Percentiles rank a stretch among this genome's conserved stretches.
phyloP scores from a whole-genome alignment of 352 stramenopile genomes.

The Globisporangium nunn region DNA sequence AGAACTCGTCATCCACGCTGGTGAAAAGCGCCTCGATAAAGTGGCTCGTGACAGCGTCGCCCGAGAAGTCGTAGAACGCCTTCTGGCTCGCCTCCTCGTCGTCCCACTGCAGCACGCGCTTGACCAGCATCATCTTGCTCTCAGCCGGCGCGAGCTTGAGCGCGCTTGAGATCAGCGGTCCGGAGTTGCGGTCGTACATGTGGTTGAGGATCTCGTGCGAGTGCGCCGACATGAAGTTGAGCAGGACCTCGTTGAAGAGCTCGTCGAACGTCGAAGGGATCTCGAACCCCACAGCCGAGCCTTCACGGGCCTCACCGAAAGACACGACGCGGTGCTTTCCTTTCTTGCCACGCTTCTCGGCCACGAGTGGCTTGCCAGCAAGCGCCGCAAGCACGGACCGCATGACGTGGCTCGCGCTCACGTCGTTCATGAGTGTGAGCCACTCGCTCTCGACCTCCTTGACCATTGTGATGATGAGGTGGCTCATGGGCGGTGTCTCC shows the following conservation, averaged over 20 bases:
- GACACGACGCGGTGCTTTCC: slow-evolving; percentile 64
- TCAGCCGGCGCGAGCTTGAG: slow-evolving; percentile 52
- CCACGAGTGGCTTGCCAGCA: slow-evolving; percentile 51
- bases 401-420: slow-evolving; percentile 79
- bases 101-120: slow-evolving; percentile 70
- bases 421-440: slow-evolving; percentile 82
- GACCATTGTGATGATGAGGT: slow-evolving; percentile 68
- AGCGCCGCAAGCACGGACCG: slow-evolving; percentile 64
- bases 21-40: slow-evolving; percentile 62
- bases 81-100: slow-evolving; percentile 40
- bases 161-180: slow-evolving; percentile 54
- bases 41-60: slow-evolving; percentile 71
- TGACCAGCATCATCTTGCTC: slow-evolving; percentile 38
- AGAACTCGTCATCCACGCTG: slow-evolving; percentile 58
- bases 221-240: slow-evolving; percentile 31
- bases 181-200: slow-evolving; percentile 71
- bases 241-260: slow-evolving; percentile 54
- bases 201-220: slow-evolving; percentile 45
- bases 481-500: slow-evolving; percentile 53
- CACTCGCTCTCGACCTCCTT: slow-evolving; percentile 73
- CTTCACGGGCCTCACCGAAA: slow-evolving; percentile 44
- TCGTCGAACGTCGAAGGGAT: slow-evolving; percentile 50
- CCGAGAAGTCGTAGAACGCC: slow-evolving; percentile 61
- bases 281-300: slow-evolving; percentile 25
- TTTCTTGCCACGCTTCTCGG: slow-evolving; percentile 80